Percentiles rank a stretch among this genome's conserved stretches.
Evolutionary conservation across 139 green algal genomes (phyloP).

Genomic region (Chlamydomonas sp.): DNA sequence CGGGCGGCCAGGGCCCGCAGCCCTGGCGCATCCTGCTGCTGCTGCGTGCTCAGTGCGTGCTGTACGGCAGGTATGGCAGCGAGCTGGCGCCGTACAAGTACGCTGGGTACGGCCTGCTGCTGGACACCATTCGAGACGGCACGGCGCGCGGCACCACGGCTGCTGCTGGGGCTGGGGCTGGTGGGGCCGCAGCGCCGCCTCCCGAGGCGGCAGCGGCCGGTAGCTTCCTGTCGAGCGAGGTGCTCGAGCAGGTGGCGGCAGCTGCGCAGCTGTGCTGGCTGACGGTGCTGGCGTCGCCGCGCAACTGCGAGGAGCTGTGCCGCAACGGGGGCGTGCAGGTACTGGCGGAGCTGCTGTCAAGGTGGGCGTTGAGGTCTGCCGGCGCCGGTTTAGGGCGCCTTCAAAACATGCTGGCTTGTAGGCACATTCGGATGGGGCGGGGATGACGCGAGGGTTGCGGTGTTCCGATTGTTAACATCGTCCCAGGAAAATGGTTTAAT

Average conservation of each 20-base stretch:
- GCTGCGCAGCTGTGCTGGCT: conserved; percentile 89
- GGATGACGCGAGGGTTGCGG: too few relatives aligned
- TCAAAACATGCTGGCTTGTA: too few relatives aligned
- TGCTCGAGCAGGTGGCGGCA: conserved; percentile 56
- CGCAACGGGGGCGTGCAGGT: conserved; percentile 77
- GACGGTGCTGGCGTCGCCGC: conserved; percentile 78
- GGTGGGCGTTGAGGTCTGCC: conserved; percentile 50
- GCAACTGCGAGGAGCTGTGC: conserved; percentile 92
- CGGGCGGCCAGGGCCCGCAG: conserved; percentile 68
- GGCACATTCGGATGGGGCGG: too few relatives aligned
- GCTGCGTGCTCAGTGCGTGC: conserved; percentile 82
- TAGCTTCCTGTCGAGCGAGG: conserved; percentile 52
- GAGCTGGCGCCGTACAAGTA: conserved; percentile 93
- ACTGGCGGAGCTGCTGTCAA: conserved; percentile 75
- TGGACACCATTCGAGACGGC: conserved; percentile 58
- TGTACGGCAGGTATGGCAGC: conserved; percentile 82
- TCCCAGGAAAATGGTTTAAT: too few relatives aligned
- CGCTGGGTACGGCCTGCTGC: conserved; percentile 90
- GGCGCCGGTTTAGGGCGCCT: too few relatives aligned
- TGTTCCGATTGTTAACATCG: too few relatives aligned
- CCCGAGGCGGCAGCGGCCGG: background rate
- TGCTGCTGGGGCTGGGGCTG: background rate
- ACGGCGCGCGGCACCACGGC: background rate
- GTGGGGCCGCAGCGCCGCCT: background rate
- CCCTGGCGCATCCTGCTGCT: conserved; percentile 89